Evolutionary conservation across 495 filamentous ascomycete species (phyloP).

Genomic region (Aspergillus leporis): DNA sequence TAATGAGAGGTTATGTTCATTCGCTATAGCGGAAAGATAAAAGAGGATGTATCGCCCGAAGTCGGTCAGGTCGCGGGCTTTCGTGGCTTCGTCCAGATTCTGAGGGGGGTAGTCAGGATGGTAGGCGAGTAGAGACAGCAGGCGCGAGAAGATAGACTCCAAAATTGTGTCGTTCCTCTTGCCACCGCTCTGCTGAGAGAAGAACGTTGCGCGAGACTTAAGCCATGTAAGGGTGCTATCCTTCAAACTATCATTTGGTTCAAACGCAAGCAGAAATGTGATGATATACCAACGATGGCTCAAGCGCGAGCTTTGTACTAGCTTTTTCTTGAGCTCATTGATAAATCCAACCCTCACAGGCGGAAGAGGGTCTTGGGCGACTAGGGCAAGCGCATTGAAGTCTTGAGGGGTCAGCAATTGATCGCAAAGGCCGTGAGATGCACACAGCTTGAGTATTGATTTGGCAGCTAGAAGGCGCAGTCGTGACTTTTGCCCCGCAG

Average conservation of each 20-base stretch:
- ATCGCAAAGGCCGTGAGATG: conserved; percentile 68
- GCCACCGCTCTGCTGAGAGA: conserved; percentile 40
- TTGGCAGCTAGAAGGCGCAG: conserved; percentile 81
- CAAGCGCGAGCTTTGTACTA: conserved; percentile 52
- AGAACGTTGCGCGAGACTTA: conserved; percentile 64
- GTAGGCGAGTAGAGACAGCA: conserved; percentile 86
- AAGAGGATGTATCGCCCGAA: conserved; percentile 85
- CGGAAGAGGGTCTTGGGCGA: conserved; percentile 74
- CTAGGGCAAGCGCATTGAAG: conserved; percentile 78
- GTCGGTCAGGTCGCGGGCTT: conserved; percentile 70
- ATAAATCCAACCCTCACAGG: conserved; percentile 78
- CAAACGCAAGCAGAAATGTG: conserved; percentile 86
- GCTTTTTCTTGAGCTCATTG: conserved; percentile 79
- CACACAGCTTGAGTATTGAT: conserved; percentile 79
- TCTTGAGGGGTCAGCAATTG: conserved; percentile 65
- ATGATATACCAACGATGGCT: conserved; percentile 78
- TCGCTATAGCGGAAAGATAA: conserved; percentile 81
- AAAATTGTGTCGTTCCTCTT: conserved; percentile 60
- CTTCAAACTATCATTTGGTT: conserved; percentile 69
- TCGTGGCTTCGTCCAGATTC: conserved; percentile 47
- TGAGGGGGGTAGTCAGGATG: conserved; percentile 80
- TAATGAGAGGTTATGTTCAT: conserved; percentile 79
- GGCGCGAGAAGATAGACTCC: conserved; percentile 81
- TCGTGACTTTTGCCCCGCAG: conserved; percentile 68
- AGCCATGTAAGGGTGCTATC: conserved; percentile 84